Evolutionary conservation across 2,329 filamentous ascomycete species (phyloP), one percentile per base, ranked within the genome.

Genomic region (Xenoacremonium recifei): DNA sequence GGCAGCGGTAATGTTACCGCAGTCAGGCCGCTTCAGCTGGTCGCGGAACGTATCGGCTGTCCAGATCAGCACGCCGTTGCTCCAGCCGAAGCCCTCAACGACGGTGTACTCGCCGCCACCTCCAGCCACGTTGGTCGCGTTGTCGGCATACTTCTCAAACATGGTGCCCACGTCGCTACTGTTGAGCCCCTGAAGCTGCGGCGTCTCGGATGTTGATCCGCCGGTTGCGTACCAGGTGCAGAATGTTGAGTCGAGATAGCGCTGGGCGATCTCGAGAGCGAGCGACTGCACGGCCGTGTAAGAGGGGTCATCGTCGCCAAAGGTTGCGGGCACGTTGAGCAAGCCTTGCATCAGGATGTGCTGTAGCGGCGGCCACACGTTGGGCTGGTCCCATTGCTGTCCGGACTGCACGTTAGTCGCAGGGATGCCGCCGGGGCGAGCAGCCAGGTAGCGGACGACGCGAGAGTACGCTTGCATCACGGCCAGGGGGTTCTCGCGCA

Each of bases 151-250:
- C 69, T 86, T 86, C 61, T 87, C 83, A 58, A 86, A 87, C 70
- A 87, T 85, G 58, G 77, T 79, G 17, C 83, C 83, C 6, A 63
- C 63, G 16, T 70, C 64, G 6, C 66, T 53, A 2, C 67, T 54
- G 0, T 62, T 55, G 1, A 77, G 59, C 1, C 76, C 76, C 13
- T 62, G 59, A 40, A 82, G 67, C 58, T 70, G 75, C 21, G 75
- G 75, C 31, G 68, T 72, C 48, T 69, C 63, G 10, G 68, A 67
- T 0, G 81, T 85, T 3, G 75, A 72, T 4, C 82, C 83, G 17
- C 83, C 83, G 0, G 83, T 86, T 5, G 79, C 78, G 44, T 75
- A 79, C 83, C 82, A 86, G 1, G 82, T 85, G 67, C 83, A 87
- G 58, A 85, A 86, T 1, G 82, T 73, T 15, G 77, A 82, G 60